A percentile compares a stretch with the other conserved stretches of the same genome.
Evolutionary conservation across 2,329 filamentous ascomycete genomes (phyloP).

Genomic region (Cercospora nicotianae): DNA sequence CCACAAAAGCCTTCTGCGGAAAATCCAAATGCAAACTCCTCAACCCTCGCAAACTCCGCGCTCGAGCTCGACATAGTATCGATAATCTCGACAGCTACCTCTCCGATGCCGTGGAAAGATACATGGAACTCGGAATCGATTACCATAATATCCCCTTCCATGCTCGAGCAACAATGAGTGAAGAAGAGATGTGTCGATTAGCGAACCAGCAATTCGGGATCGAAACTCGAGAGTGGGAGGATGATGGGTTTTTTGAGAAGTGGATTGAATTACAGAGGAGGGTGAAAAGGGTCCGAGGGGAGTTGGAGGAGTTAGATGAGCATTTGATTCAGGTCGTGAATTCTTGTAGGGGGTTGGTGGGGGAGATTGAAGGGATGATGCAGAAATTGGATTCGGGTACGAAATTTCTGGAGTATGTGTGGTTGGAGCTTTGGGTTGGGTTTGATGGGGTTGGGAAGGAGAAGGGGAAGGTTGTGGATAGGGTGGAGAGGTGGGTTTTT

Average conservation of each 20-base stretch:
- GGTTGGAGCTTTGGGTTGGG: neutral
- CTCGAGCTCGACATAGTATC: neutral
- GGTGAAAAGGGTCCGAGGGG: neutral
- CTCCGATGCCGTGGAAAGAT: neutral
- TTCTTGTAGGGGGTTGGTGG: neutral
- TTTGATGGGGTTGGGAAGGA: neutral
- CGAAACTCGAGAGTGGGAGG: neutral
- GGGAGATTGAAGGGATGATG: neutral
- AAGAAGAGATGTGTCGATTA: neutral
- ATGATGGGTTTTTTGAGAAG: neutral
- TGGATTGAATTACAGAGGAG: neutral
- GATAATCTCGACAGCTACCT: neutral
- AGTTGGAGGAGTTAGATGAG: neutral
- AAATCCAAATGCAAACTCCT: neutral
- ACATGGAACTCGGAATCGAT: neutral
- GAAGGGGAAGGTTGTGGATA: neutral
- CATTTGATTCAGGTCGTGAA: neutral
- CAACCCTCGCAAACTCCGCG: neutral
- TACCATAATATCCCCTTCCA: neutral
- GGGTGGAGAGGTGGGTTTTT: neutral
- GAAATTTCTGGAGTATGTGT: neutral
- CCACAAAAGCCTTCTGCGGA: neutral
- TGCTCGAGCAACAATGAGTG: neutral
- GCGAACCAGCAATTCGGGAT: neutral
- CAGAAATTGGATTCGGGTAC: neutral